Evolutionary conservation across 257 asterid species (phyloP), one percentile per base, ranked within the genome.

Genomic region (Fraxinus cuspidata): DNA sequence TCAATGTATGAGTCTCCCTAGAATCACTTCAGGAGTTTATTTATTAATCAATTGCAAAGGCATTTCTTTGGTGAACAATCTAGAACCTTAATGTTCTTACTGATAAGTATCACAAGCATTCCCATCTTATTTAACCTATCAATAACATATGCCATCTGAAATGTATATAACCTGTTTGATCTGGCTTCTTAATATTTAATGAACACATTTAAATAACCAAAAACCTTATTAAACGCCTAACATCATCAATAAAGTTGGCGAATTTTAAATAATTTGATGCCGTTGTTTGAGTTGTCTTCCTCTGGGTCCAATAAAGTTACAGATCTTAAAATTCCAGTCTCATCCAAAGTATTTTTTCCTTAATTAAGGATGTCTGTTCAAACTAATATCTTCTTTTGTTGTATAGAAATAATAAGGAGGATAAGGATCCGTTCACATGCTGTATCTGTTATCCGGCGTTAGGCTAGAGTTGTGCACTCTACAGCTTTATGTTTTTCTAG

Each of bases 401-500:
- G 21, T 56, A 37, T 63, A 73, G 6, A 60, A 23, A 44, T 10
- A 11, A 58, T 35, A 47, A 19, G 34, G 71, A 40, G 3, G 75
- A 73, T 73, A 35, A 67, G 74, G 40, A 11, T 40, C 27, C 28
- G 25, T 44, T 44, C 64, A 15, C 53, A 31, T 65, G 29, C 9
- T n/a, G 1, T 38, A 16, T 73, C 65, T 3, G 31, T 70, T 42
- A 32, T 49, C 25, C 37, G 25, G 65, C 47, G 28, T 12, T 35
- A n/a, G 42, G 69, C 34, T 40, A 29, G 49, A 58, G 10, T 42
- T 67, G 73, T 66, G 81, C 79, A 53, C 53, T 66, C 71, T 78
- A 16, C 27, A 47, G 47, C 40, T 34, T 31, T 28, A 32, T 5
- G 25, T 5, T 44, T 65, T 8, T 23, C 31, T 21, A 7, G 32